Conservation (phyloP, 192 early-diverging fungal species). For the Coemansia asiatica region DNA sequence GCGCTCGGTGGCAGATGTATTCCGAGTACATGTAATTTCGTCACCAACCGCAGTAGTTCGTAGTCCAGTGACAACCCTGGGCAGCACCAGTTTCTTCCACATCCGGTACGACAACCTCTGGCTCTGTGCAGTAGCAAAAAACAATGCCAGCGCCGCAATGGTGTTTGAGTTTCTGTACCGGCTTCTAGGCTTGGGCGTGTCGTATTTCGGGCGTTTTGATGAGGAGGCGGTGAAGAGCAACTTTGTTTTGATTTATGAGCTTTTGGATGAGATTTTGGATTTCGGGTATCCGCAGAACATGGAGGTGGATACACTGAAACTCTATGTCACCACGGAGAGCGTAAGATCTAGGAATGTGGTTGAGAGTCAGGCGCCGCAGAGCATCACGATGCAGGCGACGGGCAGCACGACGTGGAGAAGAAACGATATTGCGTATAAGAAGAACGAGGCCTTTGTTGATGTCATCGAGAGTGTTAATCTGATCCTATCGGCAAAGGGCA, state of each 20-base stretch:
- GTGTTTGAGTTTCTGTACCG: conserved; percentile 81
- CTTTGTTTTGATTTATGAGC: conserved; percentile 85
- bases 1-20: conserved; percentile 94
- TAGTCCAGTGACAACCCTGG: conserved; percentile 83
- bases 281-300: conserved; percentile 88
- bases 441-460: conserved; percentile 98
- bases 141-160: conserved; percentile 78
- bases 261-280: conserved; percentile 83
- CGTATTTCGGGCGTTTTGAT: conserved; percentile 81
- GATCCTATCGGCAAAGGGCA: conserved; percentile 84
- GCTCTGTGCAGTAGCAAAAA: conserved; percentile 77
- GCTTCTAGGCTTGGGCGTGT: conserved; percentile 67
- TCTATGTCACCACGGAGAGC: conserved; percentile 85
- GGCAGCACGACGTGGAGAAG: conserved; percentile 91
- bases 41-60: conserved; percentile 75
- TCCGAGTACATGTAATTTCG: conserved; percentile 95
- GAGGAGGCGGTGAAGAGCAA: conserved; percentile 84
- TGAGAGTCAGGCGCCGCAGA: conserved; percentile 59
- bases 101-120: conserved; percentile 96
- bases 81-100: conserved; percentile 93
- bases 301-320: conserved; percentile 78
- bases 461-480: conserved; percentile 98
- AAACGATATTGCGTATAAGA: conserved; percentile 92
- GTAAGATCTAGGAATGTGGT: conserved; percentile 68
- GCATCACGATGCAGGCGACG: conserved; percentile 94